Evolutionary conservation across 768 basidiomycete species (phyloP).

Genomic region (Boletus rubropictus): DNA sequence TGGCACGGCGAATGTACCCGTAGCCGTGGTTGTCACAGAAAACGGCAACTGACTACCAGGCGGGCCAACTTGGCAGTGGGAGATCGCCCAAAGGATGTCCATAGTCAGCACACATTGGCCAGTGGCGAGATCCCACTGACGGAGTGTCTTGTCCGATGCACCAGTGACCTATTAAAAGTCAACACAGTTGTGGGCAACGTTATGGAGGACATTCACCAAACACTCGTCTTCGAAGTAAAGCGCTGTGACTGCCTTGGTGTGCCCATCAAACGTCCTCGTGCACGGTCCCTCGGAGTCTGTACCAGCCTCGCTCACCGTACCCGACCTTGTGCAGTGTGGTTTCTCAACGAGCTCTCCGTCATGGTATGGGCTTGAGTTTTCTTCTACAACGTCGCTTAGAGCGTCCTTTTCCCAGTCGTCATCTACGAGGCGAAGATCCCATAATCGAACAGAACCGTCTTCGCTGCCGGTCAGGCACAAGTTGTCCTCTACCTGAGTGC

Average conservation of each 20-base stretch:
- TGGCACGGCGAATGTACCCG: conserved; percentile 70
- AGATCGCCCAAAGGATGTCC: conserved; percentile 99
- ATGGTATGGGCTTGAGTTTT: conserved; percentile 39
- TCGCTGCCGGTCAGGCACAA: conserved; percentile 87
- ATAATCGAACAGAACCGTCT: conserved; percentile 79
- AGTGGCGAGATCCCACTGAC: conserved; percentile 96
- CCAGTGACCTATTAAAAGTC: conserved; percentile 75
- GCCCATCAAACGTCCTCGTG: conserved; percentile 76
- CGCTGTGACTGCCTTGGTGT: conserved; percentile 87
- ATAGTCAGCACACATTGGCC: conserved; percentile 99
- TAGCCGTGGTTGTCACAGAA: conserved; percentile 47
- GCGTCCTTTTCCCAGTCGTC: conserved; percentile 56
- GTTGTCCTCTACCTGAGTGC: conserved; percentile 87
- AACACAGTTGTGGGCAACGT: conserved; percentile 10
- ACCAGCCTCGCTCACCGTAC: conserved; percentile 34
- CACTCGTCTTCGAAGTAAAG: conserved; percentile 95
- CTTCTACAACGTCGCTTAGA: conserved; percentile 60
- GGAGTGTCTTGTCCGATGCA: conserved; percentile 95
- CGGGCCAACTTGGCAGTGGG: conserved; percentile 61
- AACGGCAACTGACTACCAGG: conserved; percentile 41
- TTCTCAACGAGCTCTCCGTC: conserved; percentile 37
- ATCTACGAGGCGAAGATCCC: conserved; percentile 86
- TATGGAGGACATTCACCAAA: conserved; percentile 49
- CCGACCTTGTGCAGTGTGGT: conserved; percentile 38
- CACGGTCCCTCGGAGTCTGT: conserved; percentile 50